Evolutionary conservation across 805 yeast genomes (phyloP).

Genomic region (Monosporozyma solicola): DNA sequence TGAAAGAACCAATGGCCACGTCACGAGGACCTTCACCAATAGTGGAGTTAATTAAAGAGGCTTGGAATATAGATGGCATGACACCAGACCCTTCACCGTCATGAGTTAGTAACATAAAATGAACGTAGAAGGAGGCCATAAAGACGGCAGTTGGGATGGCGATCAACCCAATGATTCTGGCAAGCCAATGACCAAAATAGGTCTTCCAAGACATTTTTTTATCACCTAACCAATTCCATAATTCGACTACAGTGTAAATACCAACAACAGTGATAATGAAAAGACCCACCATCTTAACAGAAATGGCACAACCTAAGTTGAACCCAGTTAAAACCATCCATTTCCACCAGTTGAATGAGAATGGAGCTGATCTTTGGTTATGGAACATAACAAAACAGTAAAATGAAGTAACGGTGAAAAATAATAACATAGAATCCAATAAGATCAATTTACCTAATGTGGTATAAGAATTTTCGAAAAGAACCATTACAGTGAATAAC

Average conservation of each 20-base stretch:
- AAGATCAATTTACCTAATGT: slow-evolving; percentile 67
- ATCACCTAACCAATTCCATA: slow-evolving; percentile 80
- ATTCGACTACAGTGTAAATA: slow-evolving; percentile 74
- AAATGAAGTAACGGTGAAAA: slow-evolving; percentile 66
- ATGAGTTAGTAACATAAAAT: slow-evolving; percentile 61
- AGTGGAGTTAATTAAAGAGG: slow-evolving; percentile 57
- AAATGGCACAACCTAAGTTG: slow-evolving; percentile 79
- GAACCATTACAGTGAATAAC: slow-evolving; percentile 53
- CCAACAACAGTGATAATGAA: slow-evolving; percentile 86
- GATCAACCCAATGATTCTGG: slow-evolving; percentile 56
- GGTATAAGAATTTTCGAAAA: slow-evolving; percentile 60
- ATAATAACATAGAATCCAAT: slow-evolving; percentile 66
- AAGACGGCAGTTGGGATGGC: slow-evolving; percentile 56
- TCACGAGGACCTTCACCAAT: slow-evolving; percentile 66
- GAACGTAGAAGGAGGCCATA: slow-evolving; percentile 60
- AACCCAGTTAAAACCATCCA: slow-evolving; percentile 84
- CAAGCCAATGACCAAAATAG: slow-evolving; percentile 55
- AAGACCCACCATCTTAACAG: slow-evolving; percentile 95
- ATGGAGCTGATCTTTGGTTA: slow-evolving; percentile 38
- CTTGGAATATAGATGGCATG: slow-evolving; percentile 77
- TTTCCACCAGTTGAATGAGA: slow-evolving; percentile 85
- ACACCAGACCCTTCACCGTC: slow-evolving; percentile 76
- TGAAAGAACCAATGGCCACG: slow-evolving; percentile 50
- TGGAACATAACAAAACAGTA: slow-evolving; percentile 51
- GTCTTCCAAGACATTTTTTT: slow-evolving; percentile 39